These are phyloP conservation scores for Trichoderma hamatum DNA, from an alignment of 2,329 filamentous ascomycete genomes.

Conservation along the genomic window DNA sequence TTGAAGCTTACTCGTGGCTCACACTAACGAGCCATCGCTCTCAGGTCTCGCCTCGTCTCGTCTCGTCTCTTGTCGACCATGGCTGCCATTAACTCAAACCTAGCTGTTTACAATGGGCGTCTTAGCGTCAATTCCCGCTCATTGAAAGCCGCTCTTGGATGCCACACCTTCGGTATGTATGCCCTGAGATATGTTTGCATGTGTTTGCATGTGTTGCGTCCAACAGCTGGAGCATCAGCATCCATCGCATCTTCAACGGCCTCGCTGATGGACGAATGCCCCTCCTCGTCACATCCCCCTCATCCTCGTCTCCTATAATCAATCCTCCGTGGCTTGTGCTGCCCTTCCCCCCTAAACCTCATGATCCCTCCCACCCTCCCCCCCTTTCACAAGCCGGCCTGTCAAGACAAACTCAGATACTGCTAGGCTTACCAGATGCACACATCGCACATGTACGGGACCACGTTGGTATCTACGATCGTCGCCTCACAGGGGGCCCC, in stretches of 20 bases:
- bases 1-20: not conserved
- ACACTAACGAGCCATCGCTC: not conserved
- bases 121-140: not conserved
- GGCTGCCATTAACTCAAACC: not conserved
- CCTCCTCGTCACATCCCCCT: too few species aligned
- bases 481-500: slow-evolving; percentile 1
- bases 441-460: not conserved
- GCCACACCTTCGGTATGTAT: not conserved
- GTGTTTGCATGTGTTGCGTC: too few species aligned
- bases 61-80: not conserved
- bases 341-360: not conserved
- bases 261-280: too few species aligned
- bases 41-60: too few species aligned
- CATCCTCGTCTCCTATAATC: not conserved
- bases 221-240: not conserved
- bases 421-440: not conserved
- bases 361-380: not conserved
- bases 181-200: not conserved
- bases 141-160: not conserved
- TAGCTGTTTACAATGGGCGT: not conserved
- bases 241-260: not conserved
- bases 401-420: slow-evolving; percentile 3
- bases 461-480: slow-evolving; percentile 22
- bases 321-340: not conserved
- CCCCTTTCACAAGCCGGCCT: not conserved